These are phyloP conservation scores for Globisporangium uncinulatum DNA, from an alignment of 352 stramenopile species.

Conservation along the genomic window DNA sequence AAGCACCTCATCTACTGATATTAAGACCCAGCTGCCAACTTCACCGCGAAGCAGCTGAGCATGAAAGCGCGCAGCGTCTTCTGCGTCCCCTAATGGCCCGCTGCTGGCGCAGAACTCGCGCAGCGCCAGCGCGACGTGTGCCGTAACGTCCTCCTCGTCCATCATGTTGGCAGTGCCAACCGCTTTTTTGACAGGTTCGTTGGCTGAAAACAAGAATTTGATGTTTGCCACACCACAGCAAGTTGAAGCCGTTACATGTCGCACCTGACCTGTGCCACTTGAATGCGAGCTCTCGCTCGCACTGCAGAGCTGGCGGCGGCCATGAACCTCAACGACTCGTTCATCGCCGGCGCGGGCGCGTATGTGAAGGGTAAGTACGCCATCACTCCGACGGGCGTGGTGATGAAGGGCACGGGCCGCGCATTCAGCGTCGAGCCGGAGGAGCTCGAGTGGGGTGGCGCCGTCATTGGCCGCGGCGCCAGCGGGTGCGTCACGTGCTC, in stretches of 20 bases:
- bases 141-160: not conserved
- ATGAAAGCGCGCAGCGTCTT: conserved; percentile 30
- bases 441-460: conserved; percentile 69
- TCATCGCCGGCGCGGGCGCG: conserved; percentile 53
- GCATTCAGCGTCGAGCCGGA: conserved; percentile 73
- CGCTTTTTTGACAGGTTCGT: not conserved
- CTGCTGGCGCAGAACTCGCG: conserved; percentile 21
- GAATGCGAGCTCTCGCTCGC: too few relatives aligned
- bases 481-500: conserved; percentile 70
- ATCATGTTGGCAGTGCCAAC: not conserved
- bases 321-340: conserved; percentile 73
- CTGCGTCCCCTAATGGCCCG: conserved; percentile 20
- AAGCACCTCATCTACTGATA: conserved; percentile 8
- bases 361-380: conserved; percentile 82
- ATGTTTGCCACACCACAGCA: not conserved
- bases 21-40: not conserved
- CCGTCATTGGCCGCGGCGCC: conserved; percentile 67
- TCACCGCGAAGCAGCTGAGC: conserved; percentile 29
- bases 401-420: conserved; percentile 75
- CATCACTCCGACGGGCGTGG: conserved; percentile 71
- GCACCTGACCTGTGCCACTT: too few relatives aligned
- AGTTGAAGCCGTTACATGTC: not conserved
- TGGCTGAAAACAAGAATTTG: not conserved
- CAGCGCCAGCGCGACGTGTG: conserved; percentile 14
- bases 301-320: conserved; percentile 16